Percentiles rank a stretch among this genome's conserved stretches.
Evolutionary conservation across 768 basidiomycete species (phyloP).

Genomic region (Leccinum variicolor): DNA sequence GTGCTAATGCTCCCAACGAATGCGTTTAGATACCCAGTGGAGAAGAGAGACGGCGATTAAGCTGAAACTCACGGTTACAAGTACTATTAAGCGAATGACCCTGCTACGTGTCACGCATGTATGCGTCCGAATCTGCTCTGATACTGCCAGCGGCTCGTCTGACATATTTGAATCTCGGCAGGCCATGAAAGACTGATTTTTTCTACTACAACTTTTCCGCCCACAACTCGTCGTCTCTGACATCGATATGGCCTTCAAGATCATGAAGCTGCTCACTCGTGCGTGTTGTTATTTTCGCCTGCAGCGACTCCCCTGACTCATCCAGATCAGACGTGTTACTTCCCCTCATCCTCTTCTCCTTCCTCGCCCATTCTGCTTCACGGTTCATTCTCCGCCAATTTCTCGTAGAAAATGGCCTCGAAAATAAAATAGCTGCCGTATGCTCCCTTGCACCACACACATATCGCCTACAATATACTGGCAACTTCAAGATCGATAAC

Average conservation of each 20-base stretch:
- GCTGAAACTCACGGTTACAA: too few relatives aligned
- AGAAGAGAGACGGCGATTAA: too few relatives aligned
- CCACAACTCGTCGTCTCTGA: constrained; percentile 5
- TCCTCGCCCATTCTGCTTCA: constrained; percentile 8
- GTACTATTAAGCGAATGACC: too few relatives aligned
- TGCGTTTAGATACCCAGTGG: too few relatives aligned
- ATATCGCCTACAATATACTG: constrained; percentile 41
- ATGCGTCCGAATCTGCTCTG: neutral
- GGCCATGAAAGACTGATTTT: constrained; percentile 5
- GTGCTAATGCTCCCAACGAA: too few relatives aligned
- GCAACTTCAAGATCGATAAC: constrained; percentile 32
- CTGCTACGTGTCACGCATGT: too few relatives aligned
- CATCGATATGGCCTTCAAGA: neutral
- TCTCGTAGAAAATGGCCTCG: constrained; percentile 11
- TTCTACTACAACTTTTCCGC: constrained; percentile 7
- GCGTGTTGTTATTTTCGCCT: neutral
- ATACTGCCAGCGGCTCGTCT: neutral
- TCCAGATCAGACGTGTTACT: constrained; percentile 8
- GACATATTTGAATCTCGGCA: neutral
- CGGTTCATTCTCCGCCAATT: constrained; percentile 11
- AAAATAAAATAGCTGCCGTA: constrained; percentile 23
- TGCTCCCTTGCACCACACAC: constrained; percentile 31
- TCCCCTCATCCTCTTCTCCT: constrained; percentile 19
- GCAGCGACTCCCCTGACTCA: neutral
- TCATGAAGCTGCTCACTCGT: constrained; percentile 3